Evolutionary conservation across 331 rosid species (phyloP).

Genomic region (Quercus phellos): DNA sequence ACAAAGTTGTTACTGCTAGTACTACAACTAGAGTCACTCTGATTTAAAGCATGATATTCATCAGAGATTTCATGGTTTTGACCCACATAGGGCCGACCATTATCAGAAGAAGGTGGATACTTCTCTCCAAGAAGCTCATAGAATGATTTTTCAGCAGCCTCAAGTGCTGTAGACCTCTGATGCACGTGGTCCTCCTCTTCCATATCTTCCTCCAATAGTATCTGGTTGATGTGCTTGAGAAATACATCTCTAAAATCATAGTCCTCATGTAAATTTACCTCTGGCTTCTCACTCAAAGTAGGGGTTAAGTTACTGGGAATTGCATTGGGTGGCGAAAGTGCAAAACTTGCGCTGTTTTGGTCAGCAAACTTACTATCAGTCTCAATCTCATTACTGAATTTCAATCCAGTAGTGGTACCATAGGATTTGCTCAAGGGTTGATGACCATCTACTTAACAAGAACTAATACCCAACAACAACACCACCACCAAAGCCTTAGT

Average conservation of each 20-base stretch:
- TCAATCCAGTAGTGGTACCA: slow-evolving; percentile 7
- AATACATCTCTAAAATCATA: slow-evolving; percentile 25
- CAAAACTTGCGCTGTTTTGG: slow-evolving; percentile 5
- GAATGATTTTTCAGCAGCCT: slow-evolving; percentile 25
- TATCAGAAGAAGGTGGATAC: neutral
- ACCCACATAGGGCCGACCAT: slow-evolving; percentile 2
- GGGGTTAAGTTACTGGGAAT: neutral
- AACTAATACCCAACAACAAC: neutral
- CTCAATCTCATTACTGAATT: neutral
- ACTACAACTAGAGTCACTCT: neutral
- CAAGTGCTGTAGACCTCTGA: slow-evolving; percentile 16
- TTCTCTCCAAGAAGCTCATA: slow-evolving; percentile 20
- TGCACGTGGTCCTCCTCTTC: slow-evolving; percentile 26
- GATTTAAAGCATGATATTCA: neutral
- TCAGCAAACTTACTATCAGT: neutral
- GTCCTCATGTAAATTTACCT: slow-evolving; percentile 16
- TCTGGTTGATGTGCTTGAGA: slow-evolving; percentile 25
- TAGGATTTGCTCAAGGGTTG: neutral
- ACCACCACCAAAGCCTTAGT: too few species aligned
- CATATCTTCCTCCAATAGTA: slow-evolving; percentile 34
- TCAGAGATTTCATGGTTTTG: slow-evolving; percentile 6
- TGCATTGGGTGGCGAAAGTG: slow-evolving; percentile 1
- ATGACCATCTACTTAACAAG: slow-evolving; percentile 5
- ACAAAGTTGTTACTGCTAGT: neutral
- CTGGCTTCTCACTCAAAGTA: neutral